Conservation (phyloP, 78 protist species). For the Acrasis kona region DNA sequence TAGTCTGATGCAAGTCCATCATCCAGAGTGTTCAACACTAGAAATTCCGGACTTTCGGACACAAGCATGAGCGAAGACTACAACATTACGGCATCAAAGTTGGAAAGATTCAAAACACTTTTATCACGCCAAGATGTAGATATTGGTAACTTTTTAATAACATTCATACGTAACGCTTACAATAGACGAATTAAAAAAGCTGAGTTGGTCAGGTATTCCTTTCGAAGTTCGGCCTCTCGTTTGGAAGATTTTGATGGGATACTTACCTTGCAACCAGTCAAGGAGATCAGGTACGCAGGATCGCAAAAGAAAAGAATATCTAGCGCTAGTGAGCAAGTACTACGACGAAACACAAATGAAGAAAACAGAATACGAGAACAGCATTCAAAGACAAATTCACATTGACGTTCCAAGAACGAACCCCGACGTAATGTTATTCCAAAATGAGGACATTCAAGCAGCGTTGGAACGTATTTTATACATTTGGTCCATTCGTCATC, state of each 20-base stretch:
- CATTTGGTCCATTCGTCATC: slow-evolving; percentile 90
- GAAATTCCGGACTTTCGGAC: no score
- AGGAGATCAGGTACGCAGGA: background rate
- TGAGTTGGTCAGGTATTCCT: slow-evolving; percentile 17
- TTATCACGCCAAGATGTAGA: no score
- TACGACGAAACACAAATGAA: background rate
- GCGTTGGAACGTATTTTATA: slow-evolving; percentile 75
- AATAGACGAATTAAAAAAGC: background rate
- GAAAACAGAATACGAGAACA: background rate
- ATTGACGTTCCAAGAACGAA: slow-evolving; percentile 82
- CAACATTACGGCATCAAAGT: no score
- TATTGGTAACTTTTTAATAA: no score
- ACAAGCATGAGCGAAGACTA: no score
- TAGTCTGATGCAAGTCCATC: no score
- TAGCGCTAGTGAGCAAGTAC: slow-evolving; percentile 2
- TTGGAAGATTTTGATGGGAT: slow-evolving; percentile 13
- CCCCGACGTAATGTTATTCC: slow-evolving; percentile 57
- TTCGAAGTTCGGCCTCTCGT: background rate
- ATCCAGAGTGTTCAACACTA: no score
- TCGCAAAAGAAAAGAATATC: slow-evolving; percentile 18
- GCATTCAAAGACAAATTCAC: slow-evolving; percentile 45
- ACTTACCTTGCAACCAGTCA: background rate
- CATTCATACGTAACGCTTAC: no score
- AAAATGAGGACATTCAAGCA: slow-evolving; percentile 16
- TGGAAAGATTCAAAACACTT: no score